phyloP scores from a whole-genome alignment of 805 yeast genomes.

The Spathaspora boniae region DNA sequence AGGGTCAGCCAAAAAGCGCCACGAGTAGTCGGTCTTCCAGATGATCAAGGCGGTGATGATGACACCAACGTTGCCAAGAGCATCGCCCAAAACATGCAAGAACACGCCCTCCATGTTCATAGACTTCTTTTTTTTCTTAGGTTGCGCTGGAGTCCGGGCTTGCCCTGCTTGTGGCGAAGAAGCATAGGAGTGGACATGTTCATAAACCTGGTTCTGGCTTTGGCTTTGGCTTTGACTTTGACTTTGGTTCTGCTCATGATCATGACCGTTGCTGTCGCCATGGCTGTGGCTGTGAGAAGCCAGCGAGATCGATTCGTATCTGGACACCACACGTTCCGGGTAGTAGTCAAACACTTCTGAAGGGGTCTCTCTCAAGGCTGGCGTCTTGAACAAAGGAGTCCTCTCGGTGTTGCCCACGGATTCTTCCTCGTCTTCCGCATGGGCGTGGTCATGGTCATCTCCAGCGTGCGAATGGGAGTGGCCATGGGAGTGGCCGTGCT shows the following conservation, averaged over 20 bases:
- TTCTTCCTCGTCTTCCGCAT: constrained; percentile 13
- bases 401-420: constrained; percentile 6
- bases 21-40: constrained; percentile 87
- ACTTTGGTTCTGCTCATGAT: no score
- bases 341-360: constrained; percentile 33
- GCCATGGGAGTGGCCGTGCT: constrained; percentile 46
- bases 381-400: constrained; percentile 7
- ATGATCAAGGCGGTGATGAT: constrained; percentile 85
- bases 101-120: constrained; percentile 97
- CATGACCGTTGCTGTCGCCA: constrained; percentile 17
- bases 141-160: no score
- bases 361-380: constrained; percentile 3
- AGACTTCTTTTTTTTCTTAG: constrained; percentile 46
- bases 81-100: constrained; percentile 93
- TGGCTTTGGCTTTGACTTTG: no score
- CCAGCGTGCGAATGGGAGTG: constrained; percentile 50
- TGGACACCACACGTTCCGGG: constrained; percentile 46
- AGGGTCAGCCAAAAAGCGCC: constrained; percentile 89
- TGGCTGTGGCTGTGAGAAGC: constrained; percentile 37
- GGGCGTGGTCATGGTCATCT: constrained; percentile 28
- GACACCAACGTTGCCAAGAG: constrained; percentile 92
- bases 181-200: constrained; percentile 5
- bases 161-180: neutral
- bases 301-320: constrained; percentile 24
- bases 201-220: no score